phyloP scores from a whole-genome alignment of 805 yeast species.

The Danielia oregonensis region DNA sequence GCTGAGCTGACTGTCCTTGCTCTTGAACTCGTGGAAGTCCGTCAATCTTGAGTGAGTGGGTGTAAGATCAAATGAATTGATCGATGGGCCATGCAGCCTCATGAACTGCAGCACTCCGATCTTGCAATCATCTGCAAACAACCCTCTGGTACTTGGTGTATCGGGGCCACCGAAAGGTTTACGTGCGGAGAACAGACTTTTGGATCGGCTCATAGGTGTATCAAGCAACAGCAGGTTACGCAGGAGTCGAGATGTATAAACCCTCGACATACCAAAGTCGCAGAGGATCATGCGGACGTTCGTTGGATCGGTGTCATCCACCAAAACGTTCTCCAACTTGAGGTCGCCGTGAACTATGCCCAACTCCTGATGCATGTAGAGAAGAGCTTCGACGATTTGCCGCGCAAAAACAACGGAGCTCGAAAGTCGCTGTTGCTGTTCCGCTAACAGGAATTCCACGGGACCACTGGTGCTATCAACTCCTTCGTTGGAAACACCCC shows the following conservation, averaged over 20 bases:
- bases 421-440: constrained; percentile 33
- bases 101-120: constrained; percentile 28
- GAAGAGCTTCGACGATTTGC: constrained; percentile 58
- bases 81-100: constrained; percentile 30
- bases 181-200: constrained; percentile 31
- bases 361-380: constrained; percentile 51
- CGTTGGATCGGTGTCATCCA: constrained; percentile 38
- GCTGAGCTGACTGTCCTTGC: constrained; percentile 8
- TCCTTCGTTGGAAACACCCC: constrained; percentile 50
- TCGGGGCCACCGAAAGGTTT: constrained; percentile 36
- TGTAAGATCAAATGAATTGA: constrained; percentile 29
- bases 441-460: constrained; percentile 22
- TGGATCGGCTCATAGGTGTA: constrained; percentile 26
- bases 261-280: constrained; percentile 82
- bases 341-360: constrained; percentile 79
- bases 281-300: constrained; percentile 61
- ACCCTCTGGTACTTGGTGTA: constrained; percentile 16
- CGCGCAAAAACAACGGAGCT: constrained; percentile 30
- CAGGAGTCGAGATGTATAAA: constrained; percentile 26
- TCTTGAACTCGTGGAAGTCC: constrained; percentile 13
- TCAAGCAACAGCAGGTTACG: constrained; percentile 18
- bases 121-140: constrained; percentile 29
- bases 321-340: constrained; percentile 74
- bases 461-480: constrained; percentile 25
- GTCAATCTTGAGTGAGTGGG: constrained; percentile 16